phyloP scores from a whole-genome alignment of 2,329 filamentous ascomycete genomes.

The Sporothrix euskadiensis region DNA sequence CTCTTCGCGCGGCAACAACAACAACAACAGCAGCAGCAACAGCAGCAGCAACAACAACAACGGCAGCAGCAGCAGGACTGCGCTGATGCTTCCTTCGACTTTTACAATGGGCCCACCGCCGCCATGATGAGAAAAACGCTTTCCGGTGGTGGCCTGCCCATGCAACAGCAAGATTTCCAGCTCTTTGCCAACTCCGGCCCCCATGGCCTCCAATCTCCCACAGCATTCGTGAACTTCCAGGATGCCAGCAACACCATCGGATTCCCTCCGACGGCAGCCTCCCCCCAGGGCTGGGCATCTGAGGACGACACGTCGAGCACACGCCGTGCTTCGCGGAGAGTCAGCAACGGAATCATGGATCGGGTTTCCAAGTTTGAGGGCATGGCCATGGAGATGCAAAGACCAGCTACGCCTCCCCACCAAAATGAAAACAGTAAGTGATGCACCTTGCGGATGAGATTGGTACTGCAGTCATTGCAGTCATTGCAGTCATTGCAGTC shows the following conservation, averaged over 20 bases:
- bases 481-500: too few species aligned
- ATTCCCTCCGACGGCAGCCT: constrained; percentile 38
- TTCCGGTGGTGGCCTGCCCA: constrained; percentile 29
- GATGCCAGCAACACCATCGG: constrained; percentile 37
- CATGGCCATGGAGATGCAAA: constrained; percentile 49
- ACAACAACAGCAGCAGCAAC: constrained; percentile 17
- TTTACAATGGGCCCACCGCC: constrained; percentile 48
- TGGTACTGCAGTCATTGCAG: too few species aligned
- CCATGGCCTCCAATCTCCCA: constrained; percentile 49
- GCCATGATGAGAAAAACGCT: constrained; percentile 50
- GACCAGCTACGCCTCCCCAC: constrained; percentile 63
- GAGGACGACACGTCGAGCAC: constrained; percentile 50
- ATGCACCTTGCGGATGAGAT: background rate
- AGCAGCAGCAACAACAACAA: constrained; percentile 32
- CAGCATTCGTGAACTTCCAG: constrained; percentile 51
- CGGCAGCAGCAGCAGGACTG: constrained; percentile 33
- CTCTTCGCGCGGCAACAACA: constrained; percentile 47
- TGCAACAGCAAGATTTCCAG: constrained; percentile 51
- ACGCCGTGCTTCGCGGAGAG: constrained; percentile 49
- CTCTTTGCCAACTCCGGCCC: constrained; percentile 48
- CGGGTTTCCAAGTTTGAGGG: constrained; percentile 61
- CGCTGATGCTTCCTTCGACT: constrained; percentile 51
- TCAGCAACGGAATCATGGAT: constrained; percentile 63
- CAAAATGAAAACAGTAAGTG: constrained; percentile 61
- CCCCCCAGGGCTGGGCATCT: constrained; percentile 51